These are phyloP conservation scores for Ustilaginoidea virens DNA, from an alignment of 2,329 filamentous ascomycete genomes.

Conservation along the genomic window DNA sequence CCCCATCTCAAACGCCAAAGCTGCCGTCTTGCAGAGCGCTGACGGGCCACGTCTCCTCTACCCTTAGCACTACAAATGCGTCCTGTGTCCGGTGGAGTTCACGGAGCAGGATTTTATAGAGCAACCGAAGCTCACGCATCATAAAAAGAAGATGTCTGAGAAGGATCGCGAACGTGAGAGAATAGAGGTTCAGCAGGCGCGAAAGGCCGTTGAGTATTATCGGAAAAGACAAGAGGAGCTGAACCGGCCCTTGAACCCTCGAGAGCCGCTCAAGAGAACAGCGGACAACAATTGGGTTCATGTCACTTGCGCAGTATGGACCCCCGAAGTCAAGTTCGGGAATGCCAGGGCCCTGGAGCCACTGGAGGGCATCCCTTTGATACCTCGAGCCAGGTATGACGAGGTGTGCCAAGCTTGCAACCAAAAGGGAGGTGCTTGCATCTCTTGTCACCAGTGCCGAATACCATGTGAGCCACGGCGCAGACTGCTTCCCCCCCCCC, in stretches of 20 bases:
- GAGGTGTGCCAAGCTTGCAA: slow-evolving; percentile 78
- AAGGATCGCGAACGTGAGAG: slow-evolving; percentile 82
- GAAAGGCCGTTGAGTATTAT: slow-evolving; percentile 68
- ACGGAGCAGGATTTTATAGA: slow-evolving; percentile 77
- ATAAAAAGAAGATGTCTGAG: slow-evolving; percentile 79
- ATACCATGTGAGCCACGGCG: slow-evolving; percentile 26
- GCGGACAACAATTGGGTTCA: slow-evolving; percentile 98
- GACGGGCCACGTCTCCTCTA: too few relatives aligned
- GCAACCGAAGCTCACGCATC: slow-evolving; percentile 32
- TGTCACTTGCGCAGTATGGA: slow-evolving; percentile 83
- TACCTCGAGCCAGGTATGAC: slow-evolving; percentile 57
- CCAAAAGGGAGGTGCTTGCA: slow-evolving; percentile 57
- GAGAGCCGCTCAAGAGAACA: slow-evolving; percentile 85
- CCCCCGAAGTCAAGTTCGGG: slow-evolving; percentile 83
- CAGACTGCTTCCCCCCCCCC: neutral
- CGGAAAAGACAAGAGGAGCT: slow-evolving; percentile 68
- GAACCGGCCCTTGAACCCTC: slow-evolving; percentile 67
- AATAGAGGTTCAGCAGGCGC: slow-evolving; percentile 68
- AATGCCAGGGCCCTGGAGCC: slow-evolving; percentile 69
- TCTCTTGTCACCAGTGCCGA: slow-evolving; percentile 65
- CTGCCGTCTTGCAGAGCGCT: too few relatives aligned
- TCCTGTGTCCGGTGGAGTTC: slow-evolving; percentile 71
- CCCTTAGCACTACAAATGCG: slow-evolving; percentile 64
- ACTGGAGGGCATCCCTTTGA: slow-evolving; percentile 78
- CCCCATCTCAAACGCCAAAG: slow-evolving; percentile 15